phyloP scores from a whole-genome alignment of 129 eudicot species.

The Saposhnikovia divaricata region DNA sequence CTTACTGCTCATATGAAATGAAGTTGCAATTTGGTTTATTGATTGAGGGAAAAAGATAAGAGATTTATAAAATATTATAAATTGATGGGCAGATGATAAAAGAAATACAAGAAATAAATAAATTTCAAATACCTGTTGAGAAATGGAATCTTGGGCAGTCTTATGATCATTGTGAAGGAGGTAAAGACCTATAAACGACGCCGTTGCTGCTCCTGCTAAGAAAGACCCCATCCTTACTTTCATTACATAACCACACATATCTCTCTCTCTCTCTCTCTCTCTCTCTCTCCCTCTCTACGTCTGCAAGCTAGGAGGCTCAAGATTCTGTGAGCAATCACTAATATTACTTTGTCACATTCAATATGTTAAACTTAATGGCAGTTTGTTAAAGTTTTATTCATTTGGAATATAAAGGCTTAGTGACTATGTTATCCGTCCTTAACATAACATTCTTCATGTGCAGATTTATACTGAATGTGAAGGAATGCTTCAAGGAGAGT shows the following conservation, averaged over 20 bases:
- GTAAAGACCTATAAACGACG: slow-evolving; percentile 63
- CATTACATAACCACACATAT: slow-evolving; percentile 80
- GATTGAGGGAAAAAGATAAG: neutral
- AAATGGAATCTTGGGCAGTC: slow-evolving; percentile 61
- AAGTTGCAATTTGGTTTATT: neutral
- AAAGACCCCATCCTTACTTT: slow-evolving; percentile 73
- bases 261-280: slow-evolving; percentile 4
- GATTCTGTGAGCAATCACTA: too few species aligned
- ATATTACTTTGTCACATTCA: too few species aligned
- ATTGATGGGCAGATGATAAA: neutral
- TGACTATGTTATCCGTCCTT: too few species aligned
- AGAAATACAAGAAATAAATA: neutral
- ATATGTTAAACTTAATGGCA: too few species aligned
- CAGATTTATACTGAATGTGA: too few species aligned
- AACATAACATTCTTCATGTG: too few species aligned
- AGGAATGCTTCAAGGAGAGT: too few species aligned
- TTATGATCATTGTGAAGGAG: slow-evolving; percentile 72
- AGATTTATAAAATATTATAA: neutral
- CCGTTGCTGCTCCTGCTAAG: slow-evolving; percentile 88
- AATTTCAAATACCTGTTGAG: slow-evolving; percentile 16
- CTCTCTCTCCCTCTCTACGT: too few species aligned
- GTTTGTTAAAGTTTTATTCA: too few species aligned
- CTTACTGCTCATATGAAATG: neutral
- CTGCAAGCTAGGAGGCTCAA: too few species aligned
- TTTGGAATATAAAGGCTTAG: too few species aligned